Evolutionary conservation across 371 early-diverging fungal genomes (phyloP).

Genomic region (Choanephora cucurbitarum): DNA sequence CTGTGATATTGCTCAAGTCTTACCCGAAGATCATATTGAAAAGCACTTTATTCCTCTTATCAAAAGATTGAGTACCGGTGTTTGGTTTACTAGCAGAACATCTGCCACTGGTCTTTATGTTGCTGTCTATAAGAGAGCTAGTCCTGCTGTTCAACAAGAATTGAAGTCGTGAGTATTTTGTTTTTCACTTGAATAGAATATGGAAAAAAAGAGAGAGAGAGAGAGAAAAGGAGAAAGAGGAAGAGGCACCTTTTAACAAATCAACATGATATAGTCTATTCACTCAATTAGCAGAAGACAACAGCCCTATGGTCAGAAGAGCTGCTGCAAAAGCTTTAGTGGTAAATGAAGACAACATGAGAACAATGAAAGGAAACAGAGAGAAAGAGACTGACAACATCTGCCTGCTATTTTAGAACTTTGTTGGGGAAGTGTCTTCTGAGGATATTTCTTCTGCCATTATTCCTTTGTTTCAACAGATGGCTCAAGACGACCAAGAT

Average conservation of each 20-base stretch:
- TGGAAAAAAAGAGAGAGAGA: no score
- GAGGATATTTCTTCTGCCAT: constrained; percentile 76
- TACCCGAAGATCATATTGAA: constrained; percentile 82
- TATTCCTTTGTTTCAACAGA: constrained; percentile 76
- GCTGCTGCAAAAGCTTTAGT: constrained; percentile 82
- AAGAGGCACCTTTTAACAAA: neutral
- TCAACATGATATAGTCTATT: constrained; percentile 45
- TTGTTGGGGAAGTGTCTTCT: constrained; percentile 69
- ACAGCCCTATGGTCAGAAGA: constrained; percentile 97
- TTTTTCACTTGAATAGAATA: no score
- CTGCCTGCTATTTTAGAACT: constrained; percentile 37
- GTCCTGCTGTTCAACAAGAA: constrained; percentile 78
- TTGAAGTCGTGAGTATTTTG: constrained; percentile 52
- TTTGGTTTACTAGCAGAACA: constrained; percentile 97
- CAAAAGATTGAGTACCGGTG: constrained; percentile 87
- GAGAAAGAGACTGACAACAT: no score
- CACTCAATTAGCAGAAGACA: constrained; percentile 85
- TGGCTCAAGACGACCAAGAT: constrained; percentile 92
- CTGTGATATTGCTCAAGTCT: constrained; percentile 71
- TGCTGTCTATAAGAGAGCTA: constrained; percentile 72
- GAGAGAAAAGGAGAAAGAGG: no score
- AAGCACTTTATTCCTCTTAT: constrained; percentile 89
- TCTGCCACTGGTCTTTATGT: constrained; percentile 94
- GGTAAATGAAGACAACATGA: constrained; percentile 4
- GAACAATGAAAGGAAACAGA: no score